A percentile compares a stretch with the other conserved stretches of the same genome.
Evolutionary conservation across 2,329 filamentous ascomycete genomes (phyloP).

Genomic region (Talaromyces albobiverticillius): DNA sequence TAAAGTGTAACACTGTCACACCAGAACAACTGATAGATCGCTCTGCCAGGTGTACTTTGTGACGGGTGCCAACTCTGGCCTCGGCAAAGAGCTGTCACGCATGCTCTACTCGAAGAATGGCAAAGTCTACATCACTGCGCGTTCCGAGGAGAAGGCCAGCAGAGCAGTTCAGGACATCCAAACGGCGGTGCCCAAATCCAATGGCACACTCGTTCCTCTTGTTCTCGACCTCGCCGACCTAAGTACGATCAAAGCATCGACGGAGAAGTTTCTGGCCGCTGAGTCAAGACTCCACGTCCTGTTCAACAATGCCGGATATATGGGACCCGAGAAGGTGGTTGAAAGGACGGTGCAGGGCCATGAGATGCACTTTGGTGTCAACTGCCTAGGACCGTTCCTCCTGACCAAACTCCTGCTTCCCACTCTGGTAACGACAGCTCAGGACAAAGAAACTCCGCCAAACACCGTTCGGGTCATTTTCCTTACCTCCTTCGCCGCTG

Average conservation of each 20-base stretch:
- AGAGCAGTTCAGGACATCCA: constrained; percentile 41
- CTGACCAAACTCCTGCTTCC: constrained; percentile 38
- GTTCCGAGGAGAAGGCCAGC: constrained; percentile 38
- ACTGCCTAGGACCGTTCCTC: constrained; percentile 35
- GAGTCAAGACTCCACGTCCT: constrained; percentile 41
- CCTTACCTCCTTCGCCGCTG: constrained; percentile 7
- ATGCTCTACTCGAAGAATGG: constrained; percentile 43
- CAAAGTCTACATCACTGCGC: constrained; percentile 45
- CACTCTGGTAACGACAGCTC: constrained; percentile 30
- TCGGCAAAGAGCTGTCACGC: constrained; percentile 38
- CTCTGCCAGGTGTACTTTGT: constrained; percentile 38
- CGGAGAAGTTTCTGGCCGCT: constrained; percentile 31
- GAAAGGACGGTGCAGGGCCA: constrained; percentile 32
- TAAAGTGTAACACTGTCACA: no score
- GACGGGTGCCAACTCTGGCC: constrained; percentile 36
- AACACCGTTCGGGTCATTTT: constrained; percentile 33
- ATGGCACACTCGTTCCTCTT: neutral
- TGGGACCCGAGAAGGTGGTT: constrained; percentile 28
- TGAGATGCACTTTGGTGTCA: constrained; percentile 38
- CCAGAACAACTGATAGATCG: no score
- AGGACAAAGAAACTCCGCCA: constrained; percentile 18
- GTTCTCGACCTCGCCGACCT: neutral
- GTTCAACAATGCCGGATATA: constrained; percentile 37
- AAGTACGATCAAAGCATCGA: constrained; percentile 17
- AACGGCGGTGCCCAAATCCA: constrained; percentile 5